phyloP scores from a whole-genome alignment of 352 stramenopile species.

The Elongisporangium anandrum region DNA sequence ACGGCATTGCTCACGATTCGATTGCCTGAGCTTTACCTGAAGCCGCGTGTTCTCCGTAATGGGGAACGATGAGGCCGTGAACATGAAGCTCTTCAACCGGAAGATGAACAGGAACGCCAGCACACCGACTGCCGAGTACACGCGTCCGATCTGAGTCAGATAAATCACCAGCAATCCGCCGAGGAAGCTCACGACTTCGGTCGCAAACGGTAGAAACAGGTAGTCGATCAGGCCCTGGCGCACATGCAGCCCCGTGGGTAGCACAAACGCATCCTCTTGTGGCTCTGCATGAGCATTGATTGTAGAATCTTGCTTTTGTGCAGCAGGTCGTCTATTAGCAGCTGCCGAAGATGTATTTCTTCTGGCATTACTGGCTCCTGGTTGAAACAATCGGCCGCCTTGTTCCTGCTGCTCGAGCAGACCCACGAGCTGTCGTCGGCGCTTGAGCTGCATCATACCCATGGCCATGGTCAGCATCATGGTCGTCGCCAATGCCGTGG shows the following conservation, averaged over 20 bases:
- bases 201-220: slow-evolving; percentile 27
- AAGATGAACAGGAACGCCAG: slow-evolving; percentile 29
- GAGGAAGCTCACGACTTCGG: slow-evolving; percentile 23
- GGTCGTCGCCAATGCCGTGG: not conserved
- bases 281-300: not conserved
- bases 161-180: slow-evolving; percentile 18
- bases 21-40: slow-evolving; percentile 16
- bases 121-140: slow-evolving; percentile 16
- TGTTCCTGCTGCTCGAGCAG: not conserved
- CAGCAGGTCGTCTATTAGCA: not conserved
- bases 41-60: slow-evolving; percentile 31
- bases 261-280: not conserved
- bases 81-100: slow-evolving; percentile 29
- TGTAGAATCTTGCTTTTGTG: not conserved
- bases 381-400: not conserved
- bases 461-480: not conserved
- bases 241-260: slow-evolving; percentile 15
- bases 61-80: slow-evolving; percentile 15
- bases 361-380: not conserved
- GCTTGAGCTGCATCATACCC: not conserved
- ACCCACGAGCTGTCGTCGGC: not conserved
- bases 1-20: no score
- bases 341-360: not conserved
- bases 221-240: slow-evolving; percentile 21
- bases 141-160: slow-evolving; percentile 11